Base-by-base conservation (phyloP, 1,284 basidiomycete species). In the Omphalotus olearius region DNA sequence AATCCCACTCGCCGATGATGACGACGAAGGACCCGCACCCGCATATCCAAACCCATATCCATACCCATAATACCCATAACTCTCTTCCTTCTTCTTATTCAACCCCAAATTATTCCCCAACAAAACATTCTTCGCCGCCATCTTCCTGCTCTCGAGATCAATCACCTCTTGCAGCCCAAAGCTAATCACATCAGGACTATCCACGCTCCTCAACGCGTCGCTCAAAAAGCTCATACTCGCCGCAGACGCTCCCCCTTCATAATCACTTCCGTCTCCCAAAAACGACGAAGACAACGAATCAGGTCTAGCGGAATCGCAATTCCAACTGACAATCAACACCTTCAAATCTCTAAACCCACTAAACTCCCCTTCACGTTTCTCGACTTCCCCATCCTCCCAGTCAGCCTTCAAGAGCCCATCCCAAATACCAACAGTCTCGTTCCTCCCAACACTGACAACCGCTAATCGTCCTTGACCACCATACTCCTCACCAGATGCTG, bases 111-210 rank as follows among this genome's bases (percentile, higher is more conserved):
- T 16, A 45, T 13, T 42, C 74, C 0, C 85, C 88, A 3, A 95
- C 77, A 1, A 97, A 20, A 96, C 82, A 3, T 85, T 92, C 70
- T 95, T 95, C 11, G 95, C 94, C 0, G 90, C 88, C 68, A 98
- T 84, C 68, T 87, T 93, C 56, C 92, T 85, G 60, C 84, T 88
- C 59, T 98, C 94, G 10, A 99, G 79, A 64, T 98, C 93, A 56
- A 99, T 91, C 37, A 98, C 79, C 70, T 98, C 96, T 66, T 99
- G 96, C 64, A 98, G 88, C 1, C 94, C 94, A 64, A 98, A 97
- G 1, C 85, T 82, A 59, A 99, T 88, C 58, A 98, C 84, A 60
- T 98, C 95, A 0, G 95, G 92, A 6, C 74, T 67, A 18, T 87
- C 80, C 23, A 86, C 82, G 55, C 83, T 88, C 2, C 67, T 71